phyloP scores from a whole-genome alignment of 192 early-diverging fungal genomes.

The Backusella tuberculispora region DNA sequence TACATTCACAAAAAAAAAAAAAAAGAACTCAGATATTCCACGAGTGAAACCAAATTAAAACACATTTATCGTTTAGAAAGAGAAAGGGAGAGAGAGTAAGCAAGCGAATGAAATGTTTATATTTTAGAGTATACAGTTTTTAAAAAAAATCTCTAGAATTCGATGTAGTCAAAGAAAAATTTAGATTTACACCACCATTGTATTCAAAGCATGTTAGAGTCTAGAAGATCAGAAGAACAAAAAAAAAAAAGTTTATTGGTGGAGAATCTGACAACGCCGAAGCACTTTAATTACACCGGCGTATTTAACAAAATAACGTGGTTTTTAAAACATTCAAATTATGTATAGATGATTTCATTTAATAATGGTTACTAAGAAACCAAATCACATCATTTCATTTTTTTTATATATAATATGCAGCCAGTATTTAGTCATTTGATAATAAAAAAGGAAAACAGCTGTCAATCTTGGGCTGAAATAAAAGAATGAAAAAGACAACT shows the following conservation, averaged over 20 bases:
- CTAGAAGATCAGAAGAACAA: background rate
- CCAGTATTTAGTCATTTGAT: background rate
- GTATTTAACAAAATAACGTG: constrained; percentile 7
- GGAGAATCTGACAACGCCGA: constrained; percentile 5
- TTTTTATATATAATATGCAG: background rate
- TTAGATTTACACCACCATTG: background rate
- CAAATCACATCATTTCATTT: background rate
- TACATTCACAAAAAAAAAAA: background rate
- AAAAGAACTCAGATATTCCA: background rate
- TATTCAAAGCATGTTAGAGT: background rate
- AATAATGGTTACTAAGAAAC: background rate
- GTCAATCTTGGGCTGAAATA: background rate
- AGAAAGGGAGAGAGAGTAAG: background rate
- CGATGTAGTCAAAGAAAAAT: background rate
- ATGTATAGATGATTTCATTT: background rate
- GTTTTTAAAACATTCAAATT: background rate
- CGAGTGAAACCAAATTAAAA: background rate
- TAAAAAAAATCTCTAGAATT: background rate
- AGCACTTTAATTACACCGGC: constrained; percentile 13
- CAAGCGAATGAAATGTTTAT: background rate
- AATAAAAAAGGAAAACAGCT: background rate
- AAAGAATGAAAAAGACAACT: background rate
- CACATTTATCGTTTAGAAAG: background rate
- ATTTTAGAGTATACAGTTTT: background rate
- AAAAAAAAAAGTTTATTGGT: background rate